These are phyloP conservation scores for Pisolithus sp. DNA, from an alignment of 768 basidiomycete genomes.

Conservation along the genomic window DNA sequence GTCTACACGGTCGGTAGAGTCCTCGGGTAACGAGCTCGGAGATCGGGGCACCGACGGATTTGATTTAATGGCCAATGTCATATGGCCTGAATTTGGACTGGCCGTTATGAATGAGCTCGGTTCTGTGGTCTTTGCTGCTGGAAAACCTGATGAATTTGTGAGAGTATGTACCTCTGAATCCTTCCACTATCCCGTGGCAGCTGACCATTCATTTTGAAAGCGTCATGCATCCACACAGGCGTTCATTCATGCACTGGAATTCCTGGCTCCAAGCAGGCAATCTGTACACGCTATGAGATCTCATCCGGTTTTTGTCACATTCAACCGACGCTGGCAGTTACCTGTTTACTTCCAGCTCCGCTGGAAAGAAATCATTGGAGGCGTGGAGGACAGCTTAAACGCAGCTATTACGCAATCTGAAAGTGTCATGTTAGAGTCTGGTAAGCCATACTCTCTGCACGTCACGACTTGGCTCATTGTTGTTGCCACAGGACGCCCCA, in stretches of 20 bases:
- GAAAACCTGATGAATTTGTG: slow-evolving; percentile 84
- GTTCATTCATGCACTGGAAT: slow-evolving; percentile 79
- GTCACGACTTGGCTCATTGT: not conserved
- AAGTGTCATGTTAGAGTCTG: slow-evolving; percentile 26
- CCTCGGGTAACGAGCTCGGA: slow-evolving; percentile 1
- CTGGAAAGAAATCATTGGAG: slow-evolving; percentile 88
- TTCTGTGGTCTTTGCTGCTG: slow-evolving; percentile 78
- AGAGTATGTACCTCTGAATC: slow-evolving; percentile 45
- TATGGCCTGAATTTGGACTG: slow-evolving; percentile 81
- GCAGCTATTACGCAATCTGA: slow-evolving; percentile 35
- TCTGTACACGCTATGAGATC: slow-evolving; percentile 67
- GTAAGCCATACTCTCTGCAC: slow-evolving; percentile 23
- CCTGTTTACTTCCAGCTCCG: slow-evolving; percentile 95
- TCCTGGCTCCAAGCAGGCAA: slow-evolving; percentile 67
- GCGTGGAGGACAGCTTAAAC: slow-evolving; percentile 63
- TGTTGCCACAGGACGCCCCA: slow-evolving; percentile 17
- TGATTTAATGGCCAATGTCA: slow-evolving; percentile 79
- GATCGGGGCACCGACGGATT: slow-evolving; percentile 41
- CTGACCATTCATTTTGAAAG: slow-evolving; percentile 33
- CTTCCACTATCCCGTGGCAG: not conserved
- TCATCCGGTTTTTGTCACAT: slow-evolving; percentile 63
- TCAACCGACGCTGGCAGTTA: slow-evolving; percentile 89
- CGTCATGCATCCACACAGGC: slow-evolving; percentile 79
- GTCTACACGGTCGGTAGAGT: slow-evolving; percentile 21
- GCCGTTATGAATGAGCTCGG: slow-evolving; percentile 86